phyloP scores from a whole-genome alignment of 805 yeast species.

The Schwanniomyces occidentalis region DNA sequence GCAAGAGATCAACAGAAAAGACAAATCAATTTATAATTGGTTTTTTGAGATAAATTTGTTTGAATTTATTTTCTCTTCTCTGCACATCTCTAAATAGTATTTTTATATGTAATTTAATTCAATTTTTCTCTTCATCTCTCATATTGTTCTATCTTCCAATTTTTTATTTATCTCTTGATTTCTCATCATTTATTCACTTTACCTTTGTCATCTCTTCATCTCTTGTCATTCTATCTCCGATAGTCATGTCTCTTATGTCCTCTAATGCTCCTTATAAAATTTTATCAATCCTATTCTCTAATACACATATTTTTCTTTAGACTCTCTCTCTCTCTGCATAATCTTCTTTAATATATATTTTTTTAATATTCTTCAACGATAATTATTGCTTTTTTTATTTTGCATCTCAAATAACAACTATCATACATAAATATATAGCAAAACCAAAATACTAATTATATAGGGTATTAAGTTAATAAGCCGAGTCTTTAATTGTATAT shows the following conservation, averaged over 20 bases:
- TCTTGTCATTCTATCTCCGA: slow-evolving; percentile 6
- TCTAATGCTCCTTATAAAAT: slow-evolving; percentile 10
- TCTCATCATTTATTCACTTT: slow-evolving; percentile 10
- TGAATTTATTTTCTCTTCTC: not conserved
- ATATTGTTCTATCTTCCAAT: slow-evolving; percentile 8
- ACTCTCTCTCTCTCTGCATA: no score
- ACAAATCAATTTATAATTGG: slow-evolving; percentile 19
- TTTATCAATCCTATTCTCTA: slow-evolving; percentile 5
- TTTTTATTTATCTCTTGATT: slow-evolving; percentile 8
- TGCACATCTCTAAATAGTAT: slow-evolving; percentile 2
- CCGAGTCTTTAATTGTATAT: no score
- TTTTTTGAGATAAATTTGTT: slow-evolving; percentile 3
- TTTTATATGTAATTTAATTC: slow-evolving; percentile 8
- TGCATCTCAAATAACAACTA: no score
- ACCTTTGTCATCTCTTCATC: slow-evolving; percentile 5
- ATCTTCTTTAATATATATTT: no score
- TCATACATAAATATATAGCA: no score
- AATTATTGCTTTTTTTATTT: no score
- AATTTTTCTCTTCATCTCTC: slow-evolving; percentile 11
- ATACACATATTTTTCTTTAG: slow-evolving; percentile 5
- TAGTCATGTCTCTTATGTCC: slow-evolving; percentile 12
- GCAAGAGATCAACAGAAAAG: slow-evolving; percentile 83
- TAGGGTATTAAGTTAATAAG: no score
- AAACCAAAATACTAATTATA: no score
- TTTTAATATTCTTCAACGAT: no score